A percentile compares a stretch with the other conserved stretches of the same genome.
phyloP scores from a whole-genome alignment of 352 stramenopile species.

The Phytopythium helicoides region DNA sequence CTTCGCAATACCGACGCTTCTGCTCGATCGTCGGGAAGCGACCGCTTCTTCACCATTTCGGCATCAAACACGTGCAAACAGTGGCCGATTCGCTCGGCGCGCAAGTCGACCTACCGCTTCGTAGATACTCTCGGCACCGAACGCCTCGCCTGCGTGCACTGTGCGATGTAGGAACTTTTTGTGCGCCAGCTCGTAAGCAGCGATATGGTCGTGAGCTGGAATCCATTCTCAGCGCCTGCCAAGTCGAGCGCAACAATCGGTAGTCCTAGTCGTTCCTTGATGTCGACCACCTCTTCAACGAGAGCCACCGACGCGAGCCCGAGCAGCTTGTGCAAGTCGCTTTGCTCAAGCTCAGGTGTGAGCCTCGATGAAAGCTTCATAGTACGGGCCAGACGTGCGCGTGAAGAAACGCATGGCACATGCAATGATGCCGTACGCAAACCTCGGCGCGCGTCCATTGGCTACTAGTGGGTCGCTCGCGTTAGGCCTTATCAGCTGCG shows the following conservation, averaged over 20 bases:
- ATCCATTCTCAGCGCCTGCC: conserved; percentile 76
- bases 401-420: conserved; percentile 90
- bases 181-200: conserved; percentile 83
- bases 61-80: conserved; percentile 81
- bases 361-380: conserved; percentile 79
- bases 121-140: conserved; percentile 87
- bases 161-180: conserved; percentile 90
- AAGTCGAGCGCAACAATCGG: conserved; percentile 88
- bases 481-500: conserved; percentile 71
- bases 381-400: conserved; percentile 77
- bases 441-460: conserved; percentile 51
- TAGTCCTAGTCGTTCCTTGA: conserved; percentile 59
- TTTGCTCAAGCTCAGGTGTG: conserved; percentile 42
- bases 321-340: conserved; percentile 74
- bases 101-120: conserved; percentile 82
- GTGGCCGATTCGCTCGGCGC: conserved; percentile 85
- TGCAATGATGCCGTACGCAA: conserved; percentile 87
- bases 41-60: conserved; percentile 62
- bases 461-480: conserved; percentile 43
- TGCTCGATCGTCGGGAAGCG: conserved; percentile 32
- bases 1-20: conserved; percentile 66
- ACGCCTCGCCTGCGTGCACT: conserved; percentile 85
- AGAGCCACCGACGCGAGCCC: conserved; percentile 80
- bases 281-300: conserved; percentile 75
- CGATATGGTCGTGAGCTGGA: conserved; percentile 73